phyloP scores from a whole-genome alignment of 192 early-diverging fungal species.

The Podila minutissima region DNA sequence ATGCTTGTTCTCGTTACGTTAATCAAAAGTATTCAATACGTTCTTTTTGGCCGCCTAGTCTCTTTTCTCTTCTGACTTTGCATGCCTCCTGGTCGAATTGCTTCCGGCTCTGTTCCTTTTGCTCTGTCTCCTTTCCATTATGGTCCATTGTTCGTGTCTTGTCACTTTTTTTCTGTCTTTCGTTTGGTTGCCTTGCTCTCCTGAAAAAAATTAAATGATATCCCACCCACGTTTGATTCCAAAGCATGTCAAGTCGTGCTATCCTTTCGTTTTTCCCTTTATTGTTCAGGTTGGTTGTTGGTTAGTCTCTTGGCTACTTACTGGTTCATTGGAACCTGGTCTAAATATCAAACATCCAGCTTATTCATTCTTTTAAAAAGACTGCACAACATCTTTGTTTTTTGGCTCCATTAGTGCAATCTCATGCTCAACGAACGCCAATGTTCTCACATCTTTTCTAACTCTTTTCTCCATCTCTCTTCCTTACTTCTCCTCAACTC shows the following conservation, averaged over 20 bases:
- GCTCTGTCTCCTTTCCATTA: constrained; percentile 6
- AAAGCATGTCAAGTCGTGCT: constrained; percentile 7
- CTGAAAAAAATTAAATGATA: constrained; percentile 5
- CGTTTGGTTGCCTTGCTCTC: neutral
- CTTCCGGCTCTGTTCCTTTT: constrained; percentile 3
- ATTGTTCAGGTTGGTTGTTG: neutral
- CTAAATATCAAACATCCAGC: too few species aligned
- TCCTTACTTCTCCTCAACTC: neutral
- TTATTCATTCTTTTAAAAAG: too few species aligned
- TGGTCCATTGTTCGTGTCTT: neutral
- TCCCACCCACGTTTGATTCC: constrained; percentile 4
- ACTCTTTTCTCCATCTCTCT: neutral
- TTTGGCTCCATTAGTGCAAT: too few species aligned
- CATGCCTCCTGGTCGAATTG: neutral
- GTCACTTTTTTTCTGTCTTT: neutral
- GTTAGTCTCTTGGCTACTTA: neutral
- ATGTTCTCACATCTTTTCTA: neutral
- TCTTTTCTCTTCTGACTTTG: neutral
- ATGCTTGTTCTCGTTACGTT: too few species aligned
- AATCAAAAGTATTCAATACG: neutral
- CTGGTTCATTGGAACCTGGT: too few species aligned
- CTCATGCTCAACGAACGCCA: too few species aligned
- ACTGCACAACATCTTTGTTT: too few species aligned
- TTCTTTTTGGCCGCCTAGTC: neutral
- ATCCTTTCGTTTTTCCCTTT: neutral